Base-by-base conservation (phyloP, 148 eudicot species). In the Amaranthus hypochondriacus region DNA sequence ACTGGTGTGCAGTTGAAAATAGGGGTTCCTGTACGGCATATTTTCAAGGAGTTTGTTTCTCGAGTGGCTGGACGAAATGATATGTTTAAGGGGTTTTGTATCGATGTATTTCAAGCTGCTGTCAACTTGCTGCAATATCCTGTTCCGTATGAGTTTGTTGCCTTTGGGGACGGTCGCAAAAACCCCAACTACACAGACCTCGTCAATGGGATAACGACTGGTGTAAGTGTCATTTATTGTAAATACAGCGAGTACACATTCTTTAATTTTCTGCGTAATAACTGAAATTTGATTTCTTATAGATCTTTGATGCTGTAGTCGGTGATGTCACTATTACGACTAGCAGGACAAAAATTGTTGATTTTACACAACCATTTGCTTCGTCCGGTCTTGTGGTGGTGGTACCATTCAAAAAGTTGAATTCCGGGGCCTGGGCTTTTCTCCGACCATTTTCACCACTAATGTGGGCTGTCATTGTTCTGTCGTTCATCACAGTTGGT, bases 301-400 rank as follows among this genome's bases (percentile, higher is more conserved):
- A 94, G 97, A 78, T 73, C 58, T 87, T 85, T 61, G 97, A 92
- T 78, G 98, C 87, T 70, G 98, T 84, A 46, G 82, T 95, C 57
- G 99, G 99, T 71, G 99, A 95, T 81, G 89, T 95, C 77, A 92
- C 97, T 13, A 92, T 95, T 57, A 84, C 78, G 68, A 90, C 91
- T 9, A 89, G 88, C 73, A 86, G 99, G 78, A 88, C 99, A 21
- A 88, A 48, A 76, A 70, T 88, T 50, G 99, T 92, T 70, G 99
- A 95, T 82, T 92, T 95, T 72, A 92, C 99, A 51, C 97, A 86
- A 83, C 99, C 99, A 2, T 89, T 78, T 81, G 84, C 85, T 77
- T 81, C 92, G 49, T 92, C 96, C 10, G 99, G 99, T 58, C 92
- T 95, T 74, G 91, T 92, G 73, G 96, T 92, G 63, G 88, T 92